These are phyloP conservation scores for Ehretia macrophylla DNA, from an alignment of 257 asterid genomes.

Conservation along the genomic window DNA sequence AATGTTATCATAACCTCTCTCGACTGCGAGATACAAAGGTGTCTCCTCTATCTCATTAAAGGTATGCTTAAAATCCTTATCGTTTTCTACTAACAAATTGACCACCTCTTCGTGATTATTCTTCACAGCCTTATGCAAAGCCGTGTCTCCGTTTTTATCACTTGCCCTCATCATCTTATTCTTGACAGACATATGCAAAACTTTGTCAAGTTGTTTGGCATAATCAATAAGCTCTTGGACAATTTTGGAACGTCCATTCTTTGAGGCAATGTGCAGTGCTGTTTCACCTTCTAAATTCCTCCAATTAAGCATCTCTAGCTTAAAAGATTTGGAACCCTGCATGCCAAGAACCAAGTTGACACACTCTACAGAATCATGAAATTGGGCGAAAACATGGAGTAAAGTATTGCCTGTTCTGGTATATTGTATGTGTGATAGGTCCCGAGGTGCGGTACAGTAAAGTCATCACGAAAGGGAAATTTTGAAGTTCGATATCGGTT, in stretches of 20 bases:
- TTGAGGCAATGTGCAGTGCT: conserved; percentile 25
- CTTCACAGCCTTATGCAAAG: conserved; percentile 14
- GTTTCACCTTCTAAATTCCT: conserved; percentile 16
- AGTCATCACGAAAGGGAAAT: no score
- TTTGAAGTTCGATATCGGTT: no score
- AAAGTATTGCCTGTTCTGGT: conserved; percentile 18
- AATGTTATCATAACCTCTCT: background rate
- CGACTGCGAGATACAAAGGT: conserved; percentile 4
- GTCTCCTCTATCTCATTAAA: background rate
- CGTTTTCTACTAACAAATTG: background rate
- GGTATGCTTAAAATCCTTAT: background rate
- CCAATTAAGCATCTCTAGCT: background rate
- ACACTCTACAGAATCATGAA: background rate
- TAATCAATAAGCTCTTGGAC: background rate
- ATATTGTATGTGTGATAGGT: no score
- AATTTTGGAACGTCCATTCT: background rate
- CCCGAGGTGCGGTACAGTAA: no score
- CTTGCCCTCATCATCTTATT: background rate
- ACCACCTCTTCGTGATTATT: background rate
- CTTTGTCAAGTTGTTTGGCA: background rate
- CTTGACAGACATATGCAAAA: no score
- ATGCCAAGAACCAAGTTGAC: background rate
- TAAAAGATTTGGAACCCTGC: background rate
- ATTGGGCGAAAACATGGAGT: conserved; percentile 21
- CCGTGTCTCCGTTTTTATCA: background rate